phyloP scores from a whole-genome alignment of 768 basidiomycete species.

The Tricholoma hemisulphureum region DNA sequence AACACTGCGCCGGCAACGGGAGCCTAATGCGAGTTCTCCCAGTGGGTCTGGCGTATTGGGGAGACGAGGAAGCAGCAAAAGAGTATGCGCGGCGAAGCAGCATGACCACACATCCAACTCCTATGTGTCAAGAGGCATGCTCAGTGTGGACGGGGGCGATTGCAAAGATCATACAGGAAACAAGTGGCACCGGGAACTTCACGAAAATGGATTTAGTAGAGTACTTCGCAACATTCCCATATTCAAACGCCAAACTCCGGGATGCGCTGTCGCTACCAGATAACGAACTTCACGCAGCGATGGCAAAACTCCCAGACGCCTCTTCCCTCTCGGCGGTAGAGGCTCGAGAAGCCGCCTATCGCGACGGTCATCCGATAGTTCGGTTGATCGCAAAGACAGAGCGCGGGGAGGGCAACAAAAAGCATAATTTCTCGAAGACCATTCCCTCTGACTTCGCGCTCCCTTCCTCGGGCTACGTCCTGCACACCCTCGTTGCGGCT shows the following conservation, averaged over 20 bases:
- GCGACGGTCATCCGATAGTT: slow-evolving; percentile 38
- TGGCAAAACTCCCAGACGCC: slow-evolving; percentile 10
- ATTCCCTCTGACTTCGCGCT: slow-evolving; percentile 32
- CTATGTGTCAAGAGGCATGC: slow-evolving; percentile 42
- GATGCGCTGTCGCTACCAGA: slow-evolving; percentile 29
- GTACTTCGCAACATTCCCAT: slow-evolving; percentile 39
- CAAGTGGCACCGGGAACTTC: slow-evolving; percentile 16
- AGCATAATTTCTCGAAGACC: slow-evolving; percentile 19
- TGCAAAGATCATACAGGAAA: slow-evolving; percentile 31
- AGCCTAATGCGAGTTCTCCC: slow-evolving; percentile 48
- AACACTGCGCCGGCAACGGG: slow-evolving; percentile 37
- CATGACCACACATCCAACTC: slow-evolving; percentile 41
- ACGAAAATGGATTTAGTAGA: slow-evolving; percentile 42
- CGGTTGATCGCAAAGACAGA: slow-evolving; percentile 31
- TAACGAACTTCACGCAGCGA: not conserved
- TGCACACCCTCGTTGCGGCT: slow-evolving; percentile 40
- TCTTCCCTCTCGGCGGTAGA: slow-evolving; percentile 14
- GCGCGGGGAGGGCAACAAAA: not conserved
- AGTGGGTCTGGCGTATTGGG: slow-evolving; percentile 43
- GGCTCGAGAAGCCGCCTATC: slow-evolving; percentile 34
- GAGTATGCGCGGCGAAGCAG: slow-evolving; percentile 39
- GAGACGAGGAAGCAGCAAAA: slow-evolving; percentile 29
- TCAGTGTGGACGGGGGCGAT: slow-evolving; percentile 40
- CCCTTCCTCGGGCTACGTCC: slow-evolving; percentile 40
- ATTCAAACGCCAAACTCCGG: slow-evolving; percentile 30